A percentile compares a stretch with the other conserved stretches of the same genome.
phyloP scores from a whole-genome alignment of 176 grass and related monocot genomes.

The Avena eriantha region DNA sequence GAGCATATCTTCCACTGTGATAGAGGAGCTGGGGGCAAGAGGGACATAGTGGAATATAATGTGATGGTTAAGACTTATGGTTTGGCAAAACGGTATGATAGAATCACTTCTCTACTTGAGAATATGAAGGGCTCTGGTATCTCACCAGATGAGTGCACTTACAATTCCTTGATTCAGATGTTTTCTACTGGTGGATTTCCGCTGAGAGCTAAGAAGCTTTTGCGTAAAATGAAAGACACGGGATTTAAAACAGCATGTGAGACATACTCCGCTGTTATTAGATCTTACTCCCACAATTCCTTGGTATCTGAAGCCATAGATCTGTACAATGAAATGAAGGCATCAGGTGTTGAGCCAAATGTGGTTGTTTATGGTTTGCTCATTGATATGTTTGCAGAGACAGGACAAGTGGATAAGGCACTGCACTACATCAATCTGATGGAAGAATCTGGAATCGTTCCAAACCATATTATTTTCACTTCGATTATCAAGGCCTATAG shows the following conservation, averaged over 20 bases:
- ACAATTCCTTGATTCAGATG: constrained; percentile 85
- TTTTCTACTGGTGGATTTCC: constrained; percentile 63
- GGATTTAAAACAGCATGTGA: constrained; percentile 65
- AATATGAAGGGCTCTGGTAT: constrained; percentile 56
- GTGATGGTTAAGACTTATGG: constrained; percentile 81
- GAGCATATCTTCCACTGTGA: constrained; percentile 60
- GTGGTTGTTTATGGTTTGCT: constrained; percentile 63
- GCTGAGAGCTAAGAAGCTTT: constrained; percentile 55
- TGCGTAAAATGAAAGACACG: constrained; percentile 63
- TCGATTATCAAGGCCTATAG: constrained; percentile 75
- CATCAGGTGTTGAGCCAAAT: constrained; percentile 60
- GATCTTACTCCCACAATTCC: constrained; percentile 50
- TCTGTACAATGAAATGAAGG: constrained; percentile 68
- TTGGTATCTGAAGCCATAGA: constrained; percentile 60
- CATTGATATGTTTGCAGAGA: constrained; percentile 70
- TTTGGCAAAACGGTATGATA: constrained; percentile 65
- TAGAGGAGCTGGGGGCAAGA: constrained; percentile 32
- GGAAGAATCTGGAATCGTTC: constrained; percentile 61
- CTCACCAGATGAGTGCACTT: constrained; percentile 70
- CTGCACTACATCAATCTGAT: constrained; percentile 60
- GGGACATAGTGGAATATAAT: constrained; percentile 71
- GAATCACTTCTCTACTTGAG: constrained; percentile 60
- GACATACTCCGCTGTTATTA: constrained; percentile 70
- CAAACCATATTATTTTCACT: constrained; percentile 60
- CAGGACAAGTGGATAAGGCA: constrained; percentile 59